phyloP scores from a whole-genome alignment of 2,329 filamentous ascomycete species.

The Elsinoe fawcettii region DNA sequence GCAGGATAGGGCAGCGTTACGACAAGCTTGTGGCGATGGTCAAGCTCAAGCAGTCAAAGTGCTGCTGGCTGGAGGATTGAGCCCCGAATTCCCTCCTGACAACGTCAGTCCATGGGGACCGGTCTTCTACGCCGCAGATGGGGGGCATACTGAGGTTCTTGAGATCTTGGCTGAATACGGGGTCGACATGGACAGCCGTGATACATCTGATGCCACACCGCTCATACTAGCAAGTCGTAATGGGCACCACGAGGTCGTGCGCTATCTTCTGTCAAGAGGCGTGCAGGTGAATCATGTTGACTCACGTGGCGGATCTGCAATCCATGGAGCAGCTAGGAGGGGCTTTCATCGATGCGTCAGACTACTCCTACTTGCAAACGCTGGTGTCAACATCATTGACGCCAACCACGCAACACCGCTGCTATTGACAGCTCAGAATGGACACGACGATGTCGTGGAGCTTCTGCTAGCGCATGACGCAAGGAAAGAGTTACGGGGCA shows the following conservation, averaged over 20 bases:
- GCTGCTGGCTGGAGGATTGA: neutral
- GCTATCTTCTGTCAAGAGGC: neutral
- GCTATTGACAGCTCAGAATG: neutral
- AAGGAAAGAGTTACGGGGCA: neutral
- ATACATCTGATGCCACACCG: neutral
- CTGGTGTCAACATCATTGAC: neutral
- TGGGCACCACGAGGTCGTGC: neutral
- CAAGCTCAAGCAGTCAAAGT: neutral
- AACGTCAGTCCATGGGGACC: neutral
- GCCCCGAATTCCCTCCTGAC: neutral
- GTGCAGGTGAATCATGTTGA: neutral
- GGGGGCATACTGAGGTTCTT: neutral
- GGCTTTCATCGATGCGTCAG: neutral
- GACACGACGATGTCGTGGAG: neutral
- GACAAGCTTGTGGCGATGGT: neutral
- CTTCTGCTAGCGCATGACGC: neutral
- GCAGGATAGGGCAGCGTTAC: neutral
- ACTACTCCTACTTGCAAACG: neutral
- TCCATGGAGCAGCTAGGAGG: neutral
- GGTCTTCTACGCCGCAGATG: neutral
- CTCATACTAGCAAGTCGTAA: neutral
- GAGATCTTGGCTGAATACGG: neutral
- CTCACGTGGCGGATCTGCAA: neutral
- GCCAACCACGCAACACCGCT: neutral
- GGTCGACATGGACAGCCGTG: neutral